phyloP scores from a whole-genome alignment of 78 protist genomes.

The Chrysochromulina parva region DNA sequence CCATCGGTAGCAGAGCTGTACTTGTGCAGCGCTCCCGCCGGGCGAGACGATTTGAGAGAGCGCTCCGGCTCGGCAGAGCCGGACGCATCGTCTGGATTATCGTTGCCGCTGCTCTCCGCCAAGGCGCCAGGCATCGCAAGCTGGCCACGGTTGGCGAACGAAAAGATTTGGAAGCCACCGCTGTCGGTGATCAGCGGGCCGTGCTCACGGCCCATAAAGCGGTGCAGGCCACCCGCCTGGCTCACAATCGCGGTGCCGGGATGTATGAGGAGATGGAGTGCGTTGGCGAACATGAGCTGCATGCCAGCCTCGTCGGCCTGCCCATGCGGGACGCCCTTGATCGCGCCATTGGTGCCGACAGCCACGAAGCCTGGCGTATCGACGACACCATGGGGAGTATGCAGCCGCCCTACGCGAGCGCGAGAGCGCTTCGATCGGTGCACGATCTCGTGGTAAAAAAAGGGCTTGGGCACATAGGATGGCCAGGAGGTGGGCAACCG shows the following conservation, averaged over 20 bases:
- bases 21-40: not conserved
- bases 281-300: slow-evolving; percentile 55
- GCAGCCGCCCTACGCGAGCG: slow-evolving; percentile 45
- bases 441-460: slow-evolving; percentile 1
- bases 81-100: too few relatives aligned
- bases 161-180: slow-evolving; percentile 11
- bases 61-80: not conserved
- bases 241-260: slow-evolving; percentile 10
- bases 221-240: slow-evolving; percentile 25
- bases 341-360: slow-evolving; percentile 36
- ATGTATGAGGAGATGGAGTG: slow-evolving; percentile 18
- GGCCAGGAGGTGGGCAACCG: too few relatives aligned
- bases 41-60: not conserved
- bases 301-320: not conserved
- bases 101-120: too few relatives aligned
- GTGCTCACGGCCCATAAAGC: not conserved
- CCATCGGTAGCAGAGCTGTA: not conserved
- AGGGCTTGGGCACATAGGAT: not conserved
- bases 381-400: slow-evolving; percentile 48
- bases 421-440: not conserved
- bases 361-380: slow-evolving; percentile 52
- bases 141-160: not conserved
- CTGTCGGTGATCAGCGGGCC: slow-evolving; percentile 27
- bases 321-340: not conserved
- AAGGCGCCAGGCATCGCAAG: too few relatives aligned